Evolutionary conservation across 164 flowering plant species (phyloP).

Genomic region (Tinospora cordifolia): DNA sequence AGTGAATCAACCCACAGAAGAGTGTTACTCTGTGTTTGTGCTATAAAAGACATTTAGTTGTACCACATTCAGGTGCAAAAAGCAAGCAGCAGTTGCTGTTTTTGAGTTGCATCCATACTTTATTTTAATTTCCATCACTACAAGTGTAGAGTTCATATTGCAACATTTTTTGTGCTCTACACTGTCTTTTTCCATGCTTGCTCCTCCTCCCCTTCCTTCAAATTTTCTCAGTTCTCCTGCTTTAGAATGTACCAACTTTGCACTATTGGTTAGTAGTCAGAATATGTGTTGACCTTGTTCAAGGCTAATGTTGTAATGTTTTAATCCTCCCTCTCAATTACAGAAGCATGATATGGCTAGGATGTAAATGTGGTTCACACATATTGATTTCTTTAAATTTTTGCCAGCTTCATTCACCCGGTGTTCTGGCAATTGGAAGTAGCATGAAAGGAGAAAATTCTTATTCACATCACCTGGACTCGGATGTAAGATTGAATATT

Average conservation of each 20-base stretch:
- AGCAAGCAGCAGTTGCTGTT: background rate
- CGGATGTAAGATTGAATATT: conserved; percentile 71
- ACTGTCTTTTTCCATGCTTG: background rate
- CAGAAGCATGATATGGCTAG: background rate
- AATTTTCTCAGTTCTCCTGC: background rate
- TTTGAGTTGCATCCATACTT: background rate
- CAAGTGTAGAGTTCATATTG: background rate
- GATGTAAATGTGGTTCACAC: background rate
- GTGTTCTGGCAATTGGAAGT: conserved; percentile 97
- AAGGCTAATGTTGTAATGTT: background rate
- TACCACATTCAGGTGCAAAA: background rate
- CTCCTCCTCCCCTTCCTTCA: background rate
- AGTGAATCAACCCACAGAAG: background rate
- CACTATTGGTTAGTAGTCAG: background rate
- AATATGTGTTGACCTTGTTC: background rate
- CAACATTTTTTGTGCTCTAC: background rate
- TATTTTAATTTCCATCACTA: background rate
- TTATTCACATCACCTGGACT: conserved; percentile 93
- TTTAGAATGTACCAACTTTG: background rate
- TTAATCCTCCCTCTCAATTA: conserved; percentile 1
- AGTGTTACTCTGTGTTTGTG: no score
- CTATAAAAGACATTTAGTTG: background rate
- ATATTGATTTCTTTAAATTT: conserved; percentile 4
- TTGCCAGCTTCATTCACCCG: conserved; percentile 93
- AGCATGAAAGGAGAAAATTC: conserved; percentile 98